These are phyloP conservation scores for Myriosclerotinia duriaeana DNA, from an alignment of 2,329 filamentous ascomycete genomes.

Conservation along the genomic window DNA sequence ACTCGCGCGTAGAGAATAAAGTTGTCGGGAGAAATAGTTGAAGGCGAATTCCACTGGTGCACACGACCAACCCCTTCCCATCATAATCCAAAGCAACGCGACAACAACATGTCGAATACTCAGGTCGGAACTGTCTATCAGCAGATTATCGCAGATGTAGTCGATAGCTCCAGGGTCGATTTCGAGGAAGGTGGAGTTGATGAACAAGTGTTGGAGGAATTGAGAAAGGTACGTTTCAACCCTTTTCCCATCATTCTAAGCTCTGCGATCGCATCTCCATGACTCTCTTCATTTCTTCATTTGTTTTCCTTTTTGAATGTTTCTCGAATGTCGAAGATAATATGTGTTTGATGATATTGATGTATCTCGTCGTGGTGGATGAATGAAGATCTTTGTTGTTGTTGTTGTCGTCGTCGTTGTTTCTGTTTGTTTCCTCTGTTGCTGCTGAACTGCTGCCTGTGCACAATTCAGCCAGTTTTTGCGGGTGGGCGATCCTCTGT, in stretches of 20 bases:
- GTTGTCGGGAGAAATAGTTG: not conserved
- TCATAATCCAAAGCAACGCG: conserved; percentile 15
- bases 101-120: conserved; percentile 39
- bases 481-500: conserved; percentile 39
- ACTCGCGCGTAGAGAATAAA: conserved; percentile 12
- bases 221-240: conserved; percentile 72
- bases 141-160: conserved; percentile 77
- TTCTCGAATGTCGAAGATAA: not conserved
- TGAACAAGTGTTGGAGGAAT: conserved; percentile 78
- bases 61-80: not conserved
- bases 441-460: conserved; percentile 29
- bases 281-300: conserved; percentile 5
- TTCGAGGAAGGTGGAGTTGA: conserved; percentile 97
- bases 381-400: not conserved
- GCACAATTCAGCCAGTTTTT: conserved; percentile 28
- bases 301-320: conserved; percentile 14
- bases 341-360: not conserved
- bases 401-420: not conserved
- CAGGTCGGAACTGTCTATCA: conserved; percentile 71
- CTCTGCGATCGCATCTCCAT: conserved; percentile 14
- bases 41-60: not conserved
- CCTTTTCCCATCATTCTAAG: conserved; percentile 9
- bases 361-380: conserved; percentile 3
- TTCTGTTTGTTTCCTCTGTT: conserved; percentile 1
- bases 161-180: conserved; percentile 87